These are phyloP conservation scores for Solanum chacoense DNA, from an alignment of 305 asterid genomes.

Conservation along the genomic window DNA sequence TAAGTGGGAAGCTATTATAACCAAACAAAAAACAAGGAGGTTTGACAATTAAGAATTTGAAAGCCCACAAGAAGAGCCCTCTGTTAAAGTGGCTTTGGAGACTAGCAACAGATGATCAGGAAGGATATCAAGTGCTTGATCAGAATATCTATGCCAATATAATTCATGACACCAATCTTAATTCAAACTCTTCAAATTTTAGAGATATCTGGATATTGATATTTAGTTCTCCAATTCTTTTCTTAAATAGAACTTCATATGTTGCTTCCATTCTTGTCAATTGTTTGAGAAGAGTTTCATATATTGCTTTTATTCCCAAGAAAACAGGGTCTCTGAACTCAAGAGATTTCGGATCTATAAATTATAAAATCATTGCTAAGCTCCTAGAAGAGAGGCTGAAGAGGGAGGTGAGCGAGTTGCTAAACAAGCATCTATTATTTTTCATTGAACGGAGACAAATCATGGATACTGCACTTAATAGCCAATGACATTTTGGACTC, in stretches of 20 bases:
- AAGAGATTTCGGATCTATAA: neutral
- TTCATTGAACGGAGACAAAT: neutral
- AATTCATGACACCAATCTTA: neutral
- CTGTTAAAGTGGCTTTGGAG: neutral
- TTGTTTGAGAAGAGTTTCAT: neutral
- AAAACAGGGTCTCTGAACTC: neutral
- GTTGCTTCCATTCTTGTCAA: neutral
- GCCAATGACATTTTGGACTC: neutral
- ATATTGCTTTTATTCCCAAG: neutral
- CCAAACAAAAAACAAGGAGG: neutral
- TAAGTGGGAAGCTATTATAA: neutral
- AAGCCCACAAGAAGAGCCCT: neutral
- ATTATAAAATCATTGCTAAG: neutral
- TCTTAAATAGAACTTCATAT: neutral
- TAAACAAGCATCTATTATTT: neutral
- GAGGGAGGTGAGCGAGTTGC: neutral
- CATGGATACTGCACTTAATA: neutral
- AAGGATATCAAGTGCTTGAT: neutral
- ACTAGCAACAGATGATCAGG: neutral
- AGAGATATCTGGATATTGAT: neutral
- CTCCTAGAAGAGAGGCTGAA: neutral
- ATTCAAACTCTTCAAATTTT: neutral
- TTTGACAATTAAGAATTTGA: neutral
- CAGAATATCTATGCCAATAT: neutral
- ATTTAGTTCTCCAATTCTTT: neutral